A percentile compares a stretch with the other conserved stretches of the same genome.
Conservation (phyloP, 2,329 filamentous ascomycete genomes). For the Neophaeococcomyces mojaviensis region DNA sequence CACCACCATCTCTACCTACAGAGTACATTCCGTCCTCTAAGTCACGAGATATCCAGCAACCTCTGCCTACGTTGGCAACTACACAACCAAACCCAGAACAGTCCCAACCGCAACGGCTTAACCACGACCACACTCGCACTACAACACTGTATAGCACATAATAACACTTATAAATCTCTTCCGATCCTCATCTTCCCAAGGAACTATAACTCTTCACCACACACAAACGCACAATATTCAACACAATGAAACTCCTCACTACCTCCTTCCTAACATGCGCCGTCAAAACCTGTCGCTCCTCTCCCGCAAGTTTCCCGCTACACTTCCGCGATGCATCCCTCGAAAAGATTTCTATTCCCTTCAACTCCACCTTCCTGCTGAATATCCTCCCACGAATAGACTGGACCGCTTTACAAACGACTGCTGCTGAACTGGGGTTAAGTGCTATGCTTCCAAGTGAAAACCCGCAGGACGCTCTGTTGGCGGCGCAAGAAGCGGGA, state of each 20-base stretch:
- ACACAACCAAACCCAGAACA: background rate
- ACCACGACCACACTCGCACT: too few relatives aligned
- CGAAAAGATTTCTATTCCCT: conserved; percentile 71
- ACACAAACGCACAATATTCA: background rate
- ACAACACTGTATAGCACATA: too few relatives aligned
- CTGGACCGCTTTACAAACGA: conserved; percentile 71
- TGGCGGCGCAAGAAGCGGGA: conserved; percentile 7
- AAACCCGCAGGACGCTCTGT: conserved; percentile 20
- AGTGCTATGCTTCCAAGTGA: conserved; percentile 22
- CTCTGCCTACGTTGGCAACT: too few relatives aligned
- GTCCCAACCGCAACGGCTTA: background rate
- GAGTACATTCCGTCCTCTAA: too few relatives aligned
- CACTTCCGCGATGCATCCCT: conserved; percentile 90
- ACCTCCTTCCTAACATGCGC: conserved; percentile 96
- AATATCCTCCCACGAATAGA: conserved; percentile 84
- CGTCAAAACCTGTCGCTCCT: conserved; percentile 85
- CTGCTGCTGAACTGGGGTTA: conserved; percentile 63
- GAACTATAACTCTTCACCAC: background rate
- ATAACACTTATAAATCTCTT: too few relatives aligned
- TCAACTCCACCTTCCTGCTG: conserved; percentile 71
- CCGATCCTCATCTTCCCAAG: too few relatives aligned
- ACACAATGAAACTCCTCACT: conserved; percentile 82
- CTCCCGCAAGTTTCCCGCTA: conserved; percentile 72
- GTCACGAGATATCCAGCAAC: too few relatives aligned
- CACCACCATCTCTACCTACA: too few relatives aligned